These are phyloP conservation scores for Citrus australasica DNA, from an alignment of 345 rosid genomes.

Conservation along the genomic window DNA sequence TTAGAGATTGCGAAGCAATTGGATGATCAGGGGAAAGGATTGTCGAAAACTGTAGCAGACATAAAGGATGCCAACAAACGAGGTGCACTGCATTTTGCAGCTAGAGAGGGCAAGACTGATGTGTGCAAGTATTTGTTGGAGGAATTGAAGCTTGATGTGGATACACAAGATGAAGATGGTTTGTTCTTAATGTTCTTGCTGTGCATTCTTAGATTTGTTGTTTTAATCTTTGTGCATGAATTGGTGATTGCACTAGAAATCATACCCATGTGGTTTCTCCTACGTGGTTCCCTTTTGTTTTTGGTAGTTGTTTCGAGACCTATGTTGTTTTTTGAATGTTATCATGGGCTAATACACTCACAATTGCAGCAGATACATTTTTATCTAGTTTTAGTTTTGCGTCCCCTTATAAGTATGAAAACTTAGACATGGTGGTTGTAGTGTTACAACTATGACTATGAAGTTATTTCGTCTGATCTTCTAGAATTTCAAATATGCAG, in stretches of 20 bases:
- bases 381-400: background rate
- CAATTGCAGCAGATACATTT: background rate
- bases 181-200: slow-evolving; percentile 4
- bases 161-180: slow-evolving; percentile 88
- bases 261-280: background rate
- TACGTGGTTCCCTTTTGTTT: background rate
- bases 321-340: background rate
- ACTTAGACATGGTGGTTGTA: background rate
- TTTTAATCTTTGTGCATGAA: background rate
- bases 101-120: slow-evolving; percentile 82
- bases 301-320: background rate
- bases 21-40: slow-evolving; percentile 66
- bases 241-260: background rate
- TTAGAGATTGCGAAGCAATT: slow-evolving; percentile 69
- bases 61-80: slow-evolving; percentile 89
- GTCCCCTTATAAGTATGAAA: background rate
- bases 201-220: background rate
- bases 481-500: slow-evolving; percentile 34
- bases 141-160: slow-evolving; percentile 65
- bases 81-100: slow-evolving; percentile 93
- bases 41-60: slow-evolving; percentile 60
- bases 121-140: slow-evolving; percentile 80
- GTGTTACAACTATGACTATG: background rate
- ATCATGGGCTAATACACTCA: background rate
- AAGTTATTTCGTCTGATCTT: background rate